Evolutionary conservation across 164 flowering plant genomes (phyloP), one percentile per base, ranked within the genome.

Genomic region (Brasenia schreberi): DNA sequence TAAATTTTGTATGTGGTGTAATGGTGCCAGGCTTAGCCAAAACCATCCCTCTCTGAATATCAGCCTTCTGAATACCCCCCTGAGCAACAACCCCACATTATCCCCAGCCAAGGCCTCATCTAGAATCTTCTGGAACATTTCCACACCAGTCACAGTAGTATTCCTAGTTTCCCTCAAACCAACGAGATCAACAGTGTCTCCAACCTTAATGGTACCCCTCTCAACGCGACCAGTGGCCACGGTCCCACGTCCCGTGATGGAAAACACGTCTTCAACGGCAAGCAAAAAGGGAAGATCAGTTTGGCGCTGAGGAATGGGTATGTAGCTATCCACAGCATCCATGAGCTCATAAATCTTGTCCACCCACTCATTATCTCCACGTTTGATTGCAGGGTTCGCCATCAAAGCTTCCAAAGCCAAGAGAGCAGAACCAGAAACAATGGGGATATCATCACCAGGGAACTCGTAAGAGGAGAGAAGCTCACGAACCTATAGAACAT

Each of bases 31-130:
- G 80, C 64, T 77, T 77, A 5, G 77, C 64, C 17, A 77, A 18
- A 16, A 77, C 80, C 80, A 77, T 77, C 17, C 80, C 80, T 64
- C 80, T 74, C 66, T 77, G 80, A 14, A 77, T 75, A 64, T 77
- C 80, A 6, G 64, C 72, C 72, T 75, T 77, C 62, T 77, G 80
- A 7, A 77, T 39, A 42, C 80, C 80, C 80, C 80, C 42, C 80
- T 62, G 7, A 77, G 74, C 1, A 77, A 67, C 39, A 75, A 63
- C 19, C 80, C 80, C 11, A 77, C 80, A 69, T 77, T 77, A 61
- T 77, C 80, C 0, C 80, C 80, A n/a, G 80, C 77, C 5, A 74
- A 43, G 3, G 78, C 80, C 63, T 77, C 80, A 44, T 77, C 80
- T 0, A 77, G 67, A 12, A 77, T 72, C 73, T 77, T 74, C 67